Percentiles rank a stretch among this genome's conserved stretches.
Evolutionary conservation across 148 eudicot species (phyloP).

Genomic region (Fagopyrum homotropicum): DNA sequence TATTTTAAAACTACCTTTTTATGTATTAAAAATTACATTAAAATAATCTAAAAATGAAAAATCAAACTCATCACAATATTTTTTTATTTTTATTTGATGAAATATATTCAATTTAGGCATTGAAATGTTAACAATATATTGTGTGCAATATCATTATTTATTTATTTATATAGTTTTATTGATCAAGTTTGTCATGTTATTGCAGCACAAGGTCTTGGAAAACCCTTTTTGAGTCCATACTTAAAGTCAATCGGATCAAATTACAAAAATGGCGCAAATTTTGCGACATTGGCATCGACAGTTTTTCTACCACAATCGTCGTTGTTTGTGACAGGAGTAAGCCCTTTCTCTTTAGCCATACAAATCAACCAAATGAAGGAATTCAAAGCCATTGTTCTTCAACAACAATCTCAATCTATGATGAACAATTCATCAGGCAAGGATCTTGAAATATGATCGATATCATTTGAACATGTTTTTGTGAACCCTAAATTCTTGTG

Average conservation of each 20-base stretch:
- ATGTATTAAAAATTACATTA: too few relatives aligned
- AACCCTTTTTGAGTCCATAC: slow-evolving; percentile 83
- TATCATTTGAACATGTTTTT: neutral
- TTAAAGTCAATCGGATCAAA: slow-evolving; percentile 76
- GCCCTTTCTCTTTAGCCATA: slow-evolving; percentile 85
- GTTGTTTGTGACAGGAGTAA: slow-evolving; percentile 69
- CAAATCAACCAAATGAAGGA: slow-evolving; percentile 84
- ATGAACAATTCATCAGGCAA: neutral
- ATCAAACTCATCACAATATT: too few relatives aligned
- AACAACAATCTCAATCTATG: slow-evolving; percentile 16
- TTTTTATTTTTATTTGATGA: too few relatives aligned
- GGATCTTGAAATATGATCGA: neutral
- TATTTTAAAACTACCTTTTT: too few relatives aligned
- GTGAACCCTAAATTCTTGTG: too few relatives aligned
- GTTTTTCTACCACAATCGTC: slow-evolving; percentile 68
- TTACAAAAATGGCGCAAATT: slow-evolving; percentile 77
- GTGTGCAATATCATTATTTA: neutral
- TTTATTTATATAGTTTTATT: neutral
- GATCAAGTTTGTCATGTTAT: neutral
- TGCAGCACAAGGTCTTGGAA: slow-evolving; percentile 63
- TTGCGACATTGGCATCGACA: slow-evolving; percentile 78
- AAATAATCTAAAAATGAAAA: too few relatives aligned
- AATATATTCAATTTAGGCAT: too few relatives aligned
- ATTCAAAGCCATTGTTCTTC: slow-evolving; percentile 40
- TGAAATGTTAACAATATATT: too few relatives aligned